Percentiles rank a stretch among this genome's conserved stretches.
phyloP scores from a whole-genome alignment of 352 stramenopile genomes.

The Pythium oligandrum region DNA sequence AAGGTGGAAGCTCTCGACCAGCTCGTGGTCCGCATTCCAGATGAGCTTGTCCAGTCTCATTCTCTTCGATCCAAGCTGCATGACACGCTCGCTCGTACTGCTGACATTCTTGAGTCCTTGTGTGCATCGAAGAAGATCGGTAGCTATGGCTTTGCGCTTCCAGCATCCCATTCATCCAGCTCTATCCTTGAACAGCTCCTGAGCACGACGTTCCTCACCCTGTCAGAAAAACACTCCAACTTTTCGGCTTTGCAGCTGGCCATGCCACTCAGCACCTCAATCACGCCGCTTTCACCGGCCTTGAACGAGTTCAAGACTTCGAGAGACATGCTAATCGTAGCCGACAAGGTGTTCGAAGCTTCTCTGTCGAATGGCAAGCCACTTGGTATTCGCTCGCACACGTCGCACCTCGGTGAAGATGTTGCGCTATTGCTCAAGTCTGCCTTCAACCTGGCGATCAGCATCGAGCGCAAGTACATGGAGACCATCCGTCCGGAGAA shows the following conservation, averaged over 20 bases:
- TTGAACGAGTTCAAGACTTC: slow-evolving; percentile 42
- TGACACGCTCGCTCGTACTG: slow-evolving; percentile 25
- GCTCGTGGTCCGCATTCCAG: slow-evolving; percentile 53
- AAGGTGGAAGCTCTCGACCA: slow-evolving; percentile 66
- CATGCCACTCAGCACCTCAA: slow-evolving; percentile 30
- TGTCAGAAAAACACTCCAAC: slow-evolving; percentile 35
- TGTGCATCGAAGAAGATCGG: slow-evolving; percentile 40
- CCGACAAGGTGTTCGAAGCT: slow-evolving; percentile 55
- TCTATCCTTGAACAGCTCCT: slow-evolving; percentile 33
- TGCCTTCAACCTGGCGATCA: slow-evolving; percentile 79
- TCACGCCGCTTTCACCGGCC: slow-evolving; percentile 26
- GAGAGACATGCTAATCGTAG: slow-evolving; percentile 49
- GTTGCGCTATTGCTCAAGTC: slow-evolving; percentile 68
- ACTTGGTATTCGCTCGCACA: slow-evolving; percentile 45
- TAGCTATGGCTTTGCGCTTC: slow-evolving; percentile 61
- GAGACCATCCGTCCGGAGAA: slow-evolving; percentile 48
- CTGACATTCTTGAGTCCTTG: slow-evolving; percentile 35
- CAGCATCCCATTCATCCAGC: slow-evolving; percentile 8
- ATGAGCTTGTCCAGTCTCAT: slow-evolving; percentile 27
- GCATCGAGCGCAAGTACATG: slow-evolving; percentile 78
- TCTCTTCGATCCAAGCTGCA: slow-evolving; percentile 13
- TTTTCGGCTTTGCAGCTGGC: slow-evolving; percentile 69
- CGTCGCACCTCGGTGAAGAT: slow-evolving; percentile 43
- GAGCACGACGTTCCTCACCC: slow-evolving; percentile 30
- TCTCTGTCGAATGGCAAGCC: slow-evolving; percentile 64